phyloP scores from a whole-genome alignment of 768 basidiomycete species.

The Boletales sp. region DNA sequence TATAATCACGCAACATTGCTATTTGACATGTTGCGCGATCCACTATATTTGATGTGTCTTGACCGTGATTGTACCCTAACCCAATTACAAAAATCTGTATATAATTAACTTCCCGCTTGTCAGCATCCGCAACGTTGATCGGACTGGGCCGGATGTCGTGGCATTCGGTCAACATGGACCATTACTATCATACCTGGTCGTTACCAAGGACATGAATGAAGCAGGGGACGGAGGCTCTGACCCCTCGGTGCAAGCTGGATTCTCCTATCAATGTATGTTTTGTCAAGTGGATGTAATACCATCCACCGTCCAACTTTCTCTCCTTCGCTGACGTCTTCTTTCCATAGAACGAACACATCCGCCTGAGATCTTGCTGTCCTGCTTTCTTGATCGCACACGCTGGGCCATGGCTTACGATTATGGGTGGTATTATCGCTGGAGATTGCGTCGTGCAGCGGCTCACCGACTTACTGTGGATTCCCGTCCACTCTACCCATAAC shows the following conservation, averaged over 20 bases:
- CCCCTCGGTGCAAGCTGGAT: constrained; percentile 27
- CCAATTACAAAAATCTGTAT: too few species aligned
- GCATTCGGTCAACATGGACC: neutral
- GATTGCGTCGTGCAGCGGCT: constrained; percentile 31
- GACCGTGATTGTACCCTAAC: too few species aligned
- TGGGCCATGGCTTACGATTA: constrained; percentile 27
- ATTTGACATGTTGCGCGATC: too few species aligned
- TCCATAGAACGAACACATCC: constrained; percentile 7
- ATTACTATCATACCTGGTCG: neutral
- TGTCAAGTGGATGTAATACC: constrained; percentile 5
- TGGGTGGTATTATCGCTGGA: constrained; percentile 30
- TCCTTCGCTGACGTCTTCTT: neutral
- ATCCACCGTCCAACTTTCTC: too few species aligned
- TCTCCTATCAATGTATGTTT: constrained; percentile 19
- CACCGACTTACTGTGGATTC: constrained; percentile 32
- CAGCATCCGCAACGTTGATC: neutral
- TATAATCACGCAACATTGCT: too few species aligned
- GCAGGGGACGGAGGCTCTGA: constrained; percentile 24
- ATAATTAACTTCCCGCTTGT: too few species aligned
- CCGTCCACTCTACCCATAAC: constrained; percentile 10
- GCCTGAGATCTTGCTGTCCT: constrained; percentile 25
- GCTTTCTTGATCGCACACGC: constrained; percentile 20
- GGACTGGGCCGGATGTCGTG: constrained; percentile 2
- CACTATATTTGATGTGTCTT: too few species aligned
- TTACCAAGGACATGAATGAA: constrained; percentile 20